Evolutionary conservation across 768 basidiomycete species (phyloP), one percentile per base, ranked within the genome.

Genomic region (Boletus pseudopeckii): DNA sequence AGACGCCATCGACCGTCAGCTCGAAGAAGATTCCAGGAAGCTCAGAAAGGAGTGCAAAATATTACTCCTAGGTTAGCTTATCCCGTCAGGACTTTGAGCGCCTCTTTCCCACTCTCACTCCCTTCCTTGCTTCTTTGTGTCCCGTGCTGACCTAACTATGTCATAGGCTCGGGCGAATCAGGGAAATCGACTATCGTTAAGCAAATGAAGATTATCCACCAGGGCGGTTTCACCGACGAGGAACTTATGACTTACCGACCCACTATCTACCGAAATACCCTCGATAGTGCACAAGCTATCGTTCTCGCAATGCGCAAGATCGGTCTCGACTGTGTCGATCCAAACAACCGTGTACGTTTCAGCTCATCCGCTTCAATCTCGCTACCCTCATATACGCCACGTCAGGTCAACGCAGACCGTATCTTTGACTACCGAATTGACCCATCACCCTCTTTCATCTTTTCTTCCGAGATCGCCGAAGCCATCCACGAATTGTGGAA

Each of bases 151-250:
- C 28, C 22, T 34, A 0, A 43, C 52, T 26, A 6, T 30, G 18
- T 26, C n/a, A 14, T 61, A 95, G 94, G 95, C 51, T 94, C 93
- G 14, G 92, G 95, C 63, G 93, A 96, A 75, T 91, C 89, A 1
- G 96, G 95, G 7, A 98, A 98, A 74, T 86, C 84, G 5, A 98
- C 95, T 0, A 92, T 98, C 59, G 93, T 97, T 34, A 98, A 98
- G 69, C 95, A 98, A 71, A 97, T 98, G 94, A 97, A 96, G 79
- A 95, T 98, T 53, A 94, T 98, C 45, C 90, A 98, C 69, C 90
- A 96, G 69, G 84, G 86, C 56, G 95, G 95, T 13, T 98, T 93
- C 72, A 82, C 85, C 3, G 71, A 73, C 8, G 80, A 87, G 0
- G 93, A 97, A 68, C 82, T 92, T 26, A 76, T 85, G 55, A 78